Conservation (phyloP, 2,329 filamentous ascomycete species). For the Colletotrichum camelliae region DNA sequence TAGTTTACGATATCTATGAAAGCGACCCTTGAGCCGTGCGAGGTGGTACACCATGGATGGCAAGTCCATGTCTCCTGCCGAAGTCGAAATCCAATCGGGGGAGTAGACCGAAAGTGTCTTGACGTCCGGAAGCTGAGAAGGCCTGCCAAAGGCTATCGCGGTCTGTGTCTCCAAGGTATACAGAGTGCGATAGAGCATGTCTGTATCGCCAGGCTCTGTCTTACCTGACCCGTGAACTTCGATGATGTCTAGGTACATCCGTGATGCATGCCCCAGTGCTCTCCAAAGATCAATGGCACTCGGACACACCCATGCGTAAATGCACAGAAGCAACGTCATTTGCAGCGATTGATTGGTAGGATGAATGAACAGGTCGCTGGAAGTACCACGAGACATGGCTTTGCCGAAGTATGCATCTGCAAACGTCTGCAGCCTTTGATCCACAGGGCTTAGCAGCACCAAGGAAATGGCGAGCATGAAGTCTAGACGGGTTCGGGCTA, state of each 20-base stretch:
- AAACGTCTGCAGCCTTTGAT: background rate
- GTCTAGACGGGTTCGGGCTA: background rate
- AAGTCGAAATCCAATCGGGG: background rate
- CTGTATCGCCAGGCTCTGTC: background rate
- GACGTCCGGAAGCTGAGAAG: background rate
- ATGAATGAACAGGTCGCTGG: background rate
- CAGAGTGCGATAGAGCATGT: background rate
- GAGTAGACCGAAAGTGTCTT: background rate
- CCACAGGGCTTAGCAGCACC: background rate
- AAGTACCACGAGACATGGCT: background rate
- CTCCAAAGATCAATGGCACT: background rate
- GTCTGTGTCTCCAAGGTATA: background rate
- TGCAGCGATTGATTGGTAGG: background rate
- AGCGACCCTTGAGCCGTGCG: background rate
- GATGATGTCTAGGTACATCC: background rate
- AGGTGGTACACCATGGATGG: background rate
- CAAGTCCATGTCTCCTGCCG: background rate
- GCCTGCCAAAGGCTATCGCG: background rate
- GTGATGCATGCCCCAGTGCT: background rate
- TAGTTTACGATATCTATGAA: too few species aligned
- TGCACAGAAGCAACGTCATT: background rate
- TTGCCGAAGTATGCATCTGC: background rate
- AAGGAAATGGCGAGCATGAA: background rate
- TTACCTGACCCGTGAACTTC: background rate
- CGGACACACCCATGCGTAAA: background rate